Base-by-base conservation (phyloP, 2,329 filamentous ascomycete species). In the Calonectria fujianensis region DNA sequence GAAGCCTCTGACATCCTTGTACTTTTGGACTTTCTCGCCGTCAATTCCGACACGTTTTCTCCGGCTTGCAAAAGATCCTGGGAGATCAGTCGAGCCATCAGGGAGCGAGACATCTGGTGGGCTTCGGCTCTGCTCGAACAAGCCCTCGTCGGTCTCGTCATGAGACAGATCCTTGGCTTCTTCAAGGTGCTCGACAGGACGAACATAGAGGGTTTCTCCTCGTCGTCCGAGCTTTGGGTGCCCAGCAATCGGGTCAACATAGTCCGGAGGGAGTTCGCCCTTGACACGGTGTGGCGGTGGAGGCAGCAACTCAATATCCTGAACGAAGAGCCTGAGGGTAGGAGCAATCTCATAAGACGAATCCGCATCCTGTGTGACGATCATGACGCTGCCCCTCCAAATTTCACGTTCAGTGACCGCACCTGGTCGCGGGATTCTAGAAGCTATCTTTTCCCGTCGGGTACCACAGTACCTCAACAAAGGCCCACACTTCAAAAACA, bases 321-420 rank as follows among this genome's bases (percentile, higher is more conserved):
- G 96, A 9, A 94, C 92, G 83, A 98, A 99, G 5, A 99, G 85
- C 54, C 96, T 91, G 77, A 99, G 87, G 0, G 91, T 94, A 5
- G 97, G 97, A 0, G 90, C 90, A 63, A 95, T 93, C 57, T 93
- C 91, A 82, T 98, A 98, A 0, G 94, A 94, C 2, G 96, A 98
- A 51, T 94, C 91, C 2, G 91, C 90, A 82, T 99, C 96, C 68
- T 93, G 90, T 0, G 97, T 98, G 29, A 99, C 96, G 80, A 99
- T 98, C 95, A 99, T 96, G 72, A 98, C 90, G 74, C 93, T 97
- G 7, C 97, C 97, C 83, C 96, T 92, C 97, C 97, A 99, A 27
- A 96, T 92, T 80, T 98, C 95, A 67, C 92, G 91, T 54, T 95
- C 93, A 0, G 82, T 69, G 16, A 82, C 72, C 2, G 81, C 77